phyloP scores from a whole-genome alignment of 2,329 filamentous ascomycete genomes.

The Trichoderma cornu-damae region DNA sequence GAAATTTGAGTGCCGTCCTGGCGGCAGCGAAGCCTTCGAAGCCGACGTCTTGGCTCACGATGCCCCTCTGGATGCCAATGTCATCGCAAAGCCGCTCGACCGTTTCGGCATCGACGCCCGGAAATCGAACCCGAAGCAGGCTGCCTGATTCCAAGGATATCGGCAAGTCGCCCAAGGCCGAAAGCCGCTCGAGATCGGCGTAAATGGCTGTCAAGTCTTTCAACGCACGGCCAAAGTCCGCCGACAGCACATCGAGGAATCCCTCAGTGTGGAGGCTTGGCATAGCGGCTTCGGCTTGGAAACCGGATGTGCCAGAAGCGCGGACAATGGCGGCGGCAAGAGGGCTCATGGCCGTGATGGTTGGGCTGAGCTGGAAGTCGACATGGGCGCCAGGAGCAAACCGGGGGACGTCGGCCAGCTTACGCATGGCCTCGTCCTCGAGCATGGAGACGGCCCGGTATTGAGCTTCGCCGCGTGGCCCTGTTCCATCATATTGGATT shows the following conservation, averaged over 20 bases:
- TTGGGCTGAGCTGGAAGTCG: constrained; percentile 84
- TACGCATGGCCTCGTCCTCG: constrained; percentile 66
- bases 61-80: constrained; percentile 73
- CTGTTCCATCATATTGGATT: constrained; percentile 76
- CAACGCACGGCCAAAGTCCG: constrained; percentile 81
- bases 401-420: constrained; percentile 56
- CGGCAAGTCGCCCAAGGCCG: constrained; percentile 75
- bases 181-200: constrained; percentile 73
- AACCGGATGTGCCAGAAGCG: constrained; percentile 40
- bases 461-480: constrained; percentile 66
- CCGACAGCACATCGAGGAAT: constrained; percentile 76
- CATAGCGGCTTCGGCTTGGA: constrained; percentile 38
- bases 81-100: constrained; percentile 83
- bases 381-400: constrained; percentile 69
- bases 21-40: constrained; percentile 65
- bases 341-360: constrained; percentile 79
- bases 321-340: constrained; percentile 54
- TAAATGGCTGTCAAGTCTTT: constrained; percentile 76
- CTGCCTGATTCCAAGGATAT: constrained; percentile 65
- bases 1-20: constrained; percentile 74
- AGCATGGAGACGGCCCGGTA: constrained; percentile 72
- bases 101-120: constrained; percentile 78
- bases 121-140: constrained; percentile 76
- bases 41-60: constrained; percentile 69
- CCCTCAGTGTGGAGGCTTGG: constrained; percentile 74